Base-by-base conservation (phyloP, 768 basidiomycete genomes). In the Hemileccinum rubropunctum region DNA sequence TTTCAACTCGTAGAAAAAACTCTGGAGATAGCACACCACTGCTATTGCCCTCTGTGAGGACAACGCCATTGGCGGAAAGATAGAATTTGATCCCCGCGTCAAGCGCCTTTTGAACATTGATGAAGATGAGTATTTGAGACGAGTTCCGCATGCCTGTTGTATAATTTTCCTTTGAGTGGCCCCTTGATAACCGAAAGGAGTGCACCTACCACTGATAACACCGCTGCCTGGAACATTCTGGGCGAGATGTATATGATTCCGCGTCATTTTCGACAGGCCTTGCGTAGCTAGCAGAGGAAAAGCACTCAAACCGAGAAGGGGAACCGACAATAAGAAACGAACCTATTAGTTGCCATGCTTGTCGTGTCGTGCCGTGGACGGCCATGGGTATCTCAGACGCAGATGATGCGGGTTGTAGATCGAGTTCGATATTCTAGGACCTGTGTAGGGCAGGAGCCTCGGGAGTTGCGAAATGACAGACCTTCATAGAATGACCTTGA, bases 231-330 rank as follows among this genome's bases (percentile, higher is more conserved):
- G 72, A 3, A 89, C 70, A 32, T 88, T 85, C 64, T 93, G 88
- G 0, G 95, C 94, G 13, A 97, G 75, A 67, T 99, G 95, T 34
- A 98, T 88, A 61, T 98, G 94, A 61, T 94, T 95, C 21, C 95
- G 76, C 12, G 70, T 76, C 93, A 95, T 97, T 54, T 77, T 84
- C 0, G 86, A 91, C 15, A 97, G 67, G 0, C 94, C 93, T 54
- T 82, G 71, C 7, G 71, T 73, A 13, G 76, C 91, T 94, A 53
- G 10, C 42, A 26, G 39, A 43, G 41, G 10, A 35, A 23, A 6
- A 35, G 18, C 39, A 6, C 18, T 35, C 15, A 48, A 10, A 47
- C 26, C 23, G 1, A 8, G 23, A 35, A 35, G 13, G 30, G n/a
- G n/a, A 33, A 32, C 3, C 5, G 26, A 26, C 33, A 18, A 17